A percentile compares a stretch with the other conserved stretches of the same genome.
Evolutionary conservation across 257 asterid genomes (phyloP).

Genomic region (Solanum lycopersicoides): DNA sequence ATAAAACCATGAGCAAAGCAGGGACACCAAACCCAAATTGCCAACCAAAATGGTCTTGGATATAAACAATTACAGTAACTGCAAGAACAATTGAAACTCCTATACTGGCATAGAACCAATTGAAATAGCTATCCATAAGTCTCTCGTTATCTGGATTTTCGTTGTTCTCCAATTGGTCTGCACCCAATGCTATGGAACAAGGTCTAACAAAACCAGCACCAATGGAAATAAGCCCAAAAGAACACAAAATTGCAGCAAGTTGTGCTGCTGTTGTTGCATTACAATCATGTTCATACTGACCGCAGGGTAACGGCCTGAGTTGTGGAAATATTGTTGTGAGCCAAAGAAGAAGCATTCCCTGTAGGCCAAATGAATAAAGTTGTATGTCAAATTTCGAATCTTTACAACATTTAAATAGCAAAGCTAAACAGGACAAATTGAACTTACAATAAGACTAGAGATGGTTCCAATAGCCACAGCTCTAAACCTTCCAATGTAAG

Average conservation of each 20-base stretch:
- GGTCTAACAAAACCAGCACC: constrained; percentile 14
- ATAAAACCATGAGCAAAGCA: constrained; percentile 3
- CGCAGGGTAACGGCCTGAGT: neutral
- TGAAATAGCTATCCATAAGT: neutral
- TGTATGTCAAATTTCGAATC: too few relatives aligned
- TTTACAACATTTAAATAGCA: too few relatives aligned
- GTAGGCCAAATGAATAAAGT: neutral
- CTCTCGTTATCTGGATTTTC: neutral
- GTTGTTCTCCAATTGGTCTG: neutral
- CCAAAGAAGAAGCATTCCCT: constrained; percentile 4
- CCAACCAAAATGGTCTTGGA: constrained; percentile 13
- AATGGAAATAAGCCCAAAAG: neutral
- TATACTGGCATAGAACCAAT: constrained; percentile 5
- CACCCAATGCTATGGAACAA: constrained; percentile 8
- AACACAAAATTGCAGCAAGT: neutral
- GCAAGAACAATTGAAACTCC: neutral
- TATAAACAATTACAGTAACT: constrained; percentile 6
- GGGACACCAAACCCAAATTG: constrained; percentile 13
- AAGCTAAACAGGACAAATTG: neutral
- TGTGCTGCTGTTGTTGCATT: neutral
- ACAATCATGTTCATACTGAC: neutral
- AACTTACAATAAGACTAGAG: constrained; percentile 10
- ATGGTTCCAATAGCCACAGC: constrained; percentile 8
- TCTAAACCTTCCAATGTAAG: constrained; percentile 8
- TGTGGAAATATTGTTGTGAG: constrained; percentile 1